phyloP scores from a whole-genome alignment of 2,329 filamentous ascomycete genomes.

The Blumeria hordei region DNA sequence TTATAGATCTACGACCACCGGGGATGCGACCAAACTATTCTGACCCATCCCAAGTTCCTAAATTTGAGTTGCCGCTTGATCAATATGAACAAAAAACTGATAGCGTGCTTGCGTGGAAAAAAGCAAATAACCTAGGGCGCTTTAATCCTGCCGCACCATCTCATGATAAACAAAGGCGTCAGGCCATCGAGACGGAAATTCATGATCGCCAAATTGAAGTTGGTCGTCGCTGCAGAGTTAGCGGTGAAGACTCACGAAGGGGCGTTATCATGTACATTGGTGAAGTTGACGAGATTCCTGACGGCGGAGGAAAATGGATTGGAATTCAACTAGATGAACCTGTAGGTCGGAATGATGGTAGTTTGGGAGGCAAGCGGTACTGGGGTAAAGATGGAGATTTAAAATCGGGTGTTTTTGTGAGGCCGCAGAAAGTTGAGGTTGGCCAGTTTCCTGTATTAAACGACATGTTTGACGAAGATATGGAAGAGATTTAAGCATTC shows the following conservation, averaged over 20 bases:
- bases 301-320: conserved; percentile 41
- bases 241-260: conserved; percentile 41
- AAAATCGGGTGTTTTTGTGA: conserved; percentile 57
- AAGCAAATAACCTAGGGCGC: conserved; percentile 76
- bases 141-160: conserved; percentile 71
- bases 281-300: conserved; percentile 48
- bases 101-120: conserved; percentile 89
- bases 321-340: conserved; percentile 57
- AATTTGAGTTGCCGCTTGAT: conserved; percentile 67
- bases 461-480: conserved; percentile 42
- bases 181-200: conserved; percentile 45
- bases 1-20: conserved; percentile 56
- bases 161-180: conserved; percentile 47
- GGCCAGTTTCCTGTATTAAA: conserved; percentile 50
- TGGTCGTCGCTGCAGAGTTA: conserved; percentile 39
- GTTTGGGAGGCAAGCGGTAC: conserved; percentile 40
- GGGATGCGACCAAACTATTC: conserved; percentile 55
- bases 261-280: conserved; percentile 49
- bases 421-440: conserved; percentile 52
- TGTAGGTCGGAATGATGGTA: conserved; percentile 62
- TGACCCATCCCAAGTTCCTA: conserved; percentile 60
- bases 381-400: conserved; percentile 30
- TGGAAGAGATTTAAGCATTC: conserved; percentile 39
- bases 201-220: conserved; percentile 39
- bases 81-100: conserved; percentile 73